phyloP scores from a whole-genome alignment of 2,329 filamentous ascomycete species.

The Aspergillus sp. region DNA sequence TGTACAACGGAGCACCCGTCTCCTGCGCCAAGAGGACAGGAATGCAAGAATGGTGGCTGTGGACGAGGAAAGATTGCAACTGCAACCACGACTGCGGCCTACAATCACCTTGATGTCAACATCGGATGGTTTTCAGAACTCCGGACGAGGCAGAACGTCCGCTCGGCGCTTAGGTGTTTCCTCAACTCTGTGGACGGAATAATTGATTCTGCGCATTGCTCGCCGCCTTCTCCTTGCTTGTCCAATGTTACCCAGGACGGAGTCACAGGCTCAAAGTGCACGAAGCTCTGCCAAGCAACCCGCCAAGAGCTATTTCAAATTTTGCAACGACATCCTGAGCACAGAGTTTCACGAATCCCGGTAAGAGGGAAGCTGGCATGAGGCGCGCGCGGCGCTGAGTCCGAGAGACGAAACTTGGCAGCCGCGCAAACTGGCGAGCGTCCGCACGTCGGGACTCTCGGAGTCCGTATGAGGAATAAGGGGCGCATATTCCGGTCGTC shows the following conservation, averaged over 20 bases:
- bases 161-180: background rate
- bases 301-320: slow-evolving; percentile 20
- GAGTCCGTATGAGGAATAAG: slow-evolving; percentile 14
- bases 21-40: slow-evolving; percentile 8
- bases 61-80: background rate
- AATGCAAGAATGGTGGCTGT: slow-evolving; percentile 3
- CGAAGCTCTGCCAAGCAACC: slow-evolving; percentile 15
- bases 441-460: slow-evolving; percentile 9
- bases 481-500: background rate
- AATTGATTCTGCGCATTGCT: background rate
- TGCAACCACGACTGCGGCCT: background rate
- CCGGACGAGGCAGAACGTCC: background rate
- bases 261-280: slow-evolving; percentile 1
- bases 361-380: background rate
- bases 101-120: slow-evolving; percentile 8
- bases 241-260: slow-evolving; percentile 16
- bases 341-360: slow-evolving; percentile 9
- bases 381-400: background rate
- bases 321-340: background rate
- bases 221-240: slow-evolving; percentile 9
- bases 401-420: background rate
- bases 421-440: background rate
- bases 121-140: background rate
- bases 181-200: background rate
- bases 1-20: slow-evolving; percentile 23